Base-by-base conservation (phyloP, 306 rosid genomes). In the Astragalus membranaceus region DNA sequence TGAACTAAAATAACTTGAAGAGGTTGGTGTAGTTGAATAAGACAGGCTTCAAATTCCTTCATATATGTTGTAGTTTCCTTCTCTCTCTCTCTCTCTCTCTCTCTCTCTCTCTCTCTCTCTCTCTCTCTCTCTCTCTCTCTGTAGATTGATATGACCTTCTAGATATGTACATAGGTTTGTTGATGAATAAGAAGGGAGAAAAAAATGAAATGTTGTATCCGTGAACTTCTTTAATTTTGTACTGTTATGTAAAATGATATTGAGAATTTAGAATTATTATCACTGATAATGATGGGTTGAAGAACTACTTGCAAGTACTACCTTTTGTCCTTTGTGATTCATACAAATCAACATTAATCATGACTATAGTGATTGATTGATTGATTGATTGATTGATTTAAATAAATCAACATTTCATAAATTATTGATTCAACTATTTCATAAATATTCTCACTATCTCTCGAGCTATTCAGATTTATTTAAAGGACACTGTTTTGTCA, bases 101-200 rank as follows among this genome's bases (percentile, higher is more conserved):
- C 30, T 72, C 55, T 74, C 47, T 75, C 55, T 74, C 23, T 26
- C 30, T 72, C 55, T 74, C 47, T 75, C 55, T 74, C 23, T 26
- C 30, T 72, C 55, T 74, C 47, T 75, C 55, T 74, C 23, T 20
- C 23, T 26, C 30, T 72, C 55, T 74, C 47, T 75, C 55, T 74
- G 73, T 84, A 78, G 77, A 64, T 23, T 78, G 69, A 68, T 58
- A 57, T 67, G 53, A 78, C 65, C 81, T 41, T 46, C 71, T 62
- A 67, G 69, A n/a, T 51, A 50, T 93, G 96, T 93, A 88, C 32
- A 93, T 88, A 90, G 80, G 93, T 79, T 77, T 85, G 91, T 62
- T 63, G 68, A 17, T 73, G 73, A 88, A 88, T 88, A 88, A 87
- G 52, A 64, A 64, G 76, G 75, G 2, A 14, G 7, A 13, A 12